Base-by-base conservation (phyloP, 306 rosid species). In the Pterocarpus macrocarpus region DNA sequence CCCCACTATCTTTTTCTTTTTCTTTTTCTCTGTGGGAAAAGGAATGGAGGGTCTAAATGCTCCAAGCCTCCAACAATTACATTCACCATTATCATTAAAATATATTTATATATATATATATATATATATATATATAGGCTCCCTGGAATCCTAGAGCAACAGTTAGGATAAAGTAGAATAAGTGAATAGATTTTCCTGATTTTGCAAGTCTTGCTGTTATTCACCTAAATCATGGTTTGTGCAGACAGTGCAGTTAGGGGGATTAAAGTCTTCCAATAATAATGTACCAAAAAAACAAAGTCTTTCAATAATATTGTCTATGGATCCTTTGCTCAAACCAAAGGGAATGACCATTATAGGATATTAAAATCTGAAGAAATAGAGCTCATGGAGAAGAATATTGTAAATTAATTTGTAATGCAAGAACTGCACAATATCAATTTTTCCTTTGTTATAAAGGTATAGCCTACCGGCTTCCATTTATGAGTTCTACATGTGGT, bases 91-190 rank as follows among this genome's bases (percentile, higher is more conserved):
- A 78, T 79, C 68, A 84, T 78, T 72, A 47, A 65, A 73, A 65
- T 43, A 22, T 43, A 43, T 43, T 8, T 38, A 64, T 32, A 34
- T 52, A 7, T 38, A 3, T 70, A 50, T 83, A 78, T 14, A 11
- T 50, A 2, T 50, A 13, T 50, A 5, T 3, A n/a, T 11, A 14
- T 72, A 64, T 52, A 64, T n/a, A 64, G 35, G 49, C 52, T 52
- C 57, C 63, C 10, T 68, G 73, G 78, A 79, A 84, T 84, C 84
- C 84, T 73, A 79, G 77, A 79, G 41, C 67, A 71, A 55, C 39
- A 83, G 38, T 69, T 55, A 64, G 39, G 64, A 56, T 38, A 67
- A 78, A 78, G 69, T 78, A 30, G 61, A 64, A 63, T n/a, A 49
- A 12, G 65, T 62, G 57, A 22, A 62, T 80, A 52, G 10, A 7